Evolutionary conservation across 2,329 filamentous ascomycete genomes (phyloP).

Genomic region (Talaromyces atroroseus): DNA sequence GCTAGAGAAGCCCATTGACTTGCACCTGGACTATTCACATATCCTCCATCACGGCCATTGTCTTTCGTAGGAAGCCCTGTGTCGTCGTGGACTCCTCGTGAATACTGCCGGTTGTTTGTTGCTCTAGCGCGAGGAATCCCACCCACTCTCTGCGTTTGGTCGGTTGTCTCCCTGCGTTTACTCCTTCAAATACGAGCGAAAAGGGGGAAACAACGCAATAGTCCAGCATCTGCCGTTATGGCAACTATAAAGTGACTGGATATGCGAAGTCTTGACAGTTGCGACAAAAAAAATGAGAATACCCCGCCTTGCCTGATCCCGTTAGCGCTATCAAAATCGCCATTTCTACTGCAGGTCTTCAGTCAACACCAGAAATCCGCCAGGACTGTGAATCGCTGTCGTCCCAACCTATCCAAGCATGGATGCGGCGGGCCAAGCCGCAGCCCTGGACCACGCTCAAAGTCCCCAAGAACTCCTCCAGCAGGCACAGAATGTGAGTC

Average conservation of each 20-base stretch:
- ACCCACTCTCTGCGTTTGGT: background rate
- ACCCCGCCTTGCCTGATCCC: constrained; percentile 11
- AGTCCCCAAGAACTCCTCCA: constrained; percentile 24
- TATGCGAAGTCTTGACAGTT: background rate
- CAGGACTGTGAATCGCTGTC: background rate
- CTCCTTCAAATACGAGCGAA: background rate
- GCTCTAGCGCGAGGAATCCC: background rate
- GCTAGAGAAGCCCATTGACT: too few relatives aligned
- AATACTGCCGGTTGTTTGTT: background rate
- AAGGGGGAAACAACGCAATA: background rate
- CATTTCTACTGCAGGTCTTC: background rate
- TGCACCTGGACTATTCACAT: too few relatives aligned
- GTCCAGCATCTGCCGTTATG: too few relatives aligned
- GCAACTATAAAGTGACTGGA: background rate
- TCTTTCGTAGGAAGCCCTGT: background rate
- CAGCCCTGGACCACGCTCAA: constrained; percentile 18
- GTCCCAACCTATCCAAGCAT: constrained; percentile 9
- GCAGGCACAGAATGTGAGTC: constrained; percentile 26
- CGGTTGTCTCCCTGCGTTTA: background rate
- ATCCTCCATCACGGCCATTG: background rate
- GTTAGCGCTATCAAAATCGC: constrained; percentile 18
- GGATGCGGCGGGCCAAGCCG: constrained; percentile 25
- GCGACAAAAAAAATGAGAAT: background rate
- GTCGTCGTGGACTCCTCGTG: too few relatives aligned
- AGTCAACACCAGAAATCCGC: background rate